Base-by-base conservation (phyloP, 441 rosid species). In the Populus hybrid region DNA sequence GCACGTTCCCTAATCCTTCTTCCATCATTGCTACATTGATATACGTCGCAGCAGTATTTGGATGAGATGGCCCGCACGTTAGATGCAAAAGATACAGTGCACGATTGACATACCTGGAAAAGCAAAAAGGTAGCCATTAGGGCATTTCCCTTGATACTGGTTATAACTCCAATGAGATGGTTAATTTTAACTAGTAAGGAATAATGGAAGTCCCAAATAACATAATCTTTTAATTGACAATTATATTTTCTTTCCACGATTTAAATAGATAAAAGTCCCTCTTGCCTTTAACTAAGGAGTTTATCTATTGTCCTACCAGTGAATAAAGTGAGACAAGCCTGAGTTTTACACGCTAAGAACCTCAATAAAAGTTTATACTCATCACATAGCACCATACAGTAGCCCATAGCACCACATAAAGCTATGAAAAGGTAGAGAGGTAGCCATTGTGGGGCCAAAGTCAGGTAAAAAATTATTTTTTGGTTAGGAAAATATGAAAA, bases 1-100 rank as follows among this genome's bases (percentile, higher is more conserved):
- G 90, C 70, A 86, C 92, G 74, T 90, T 90, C 74, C 93, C 92
- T 82, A 88, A 84, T 73, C 92, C 92, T 81, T 91, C 93, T 84
- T 91, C 93, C 95, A 91, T 91, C 93, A 90, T 91, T 68, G 95
- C 90, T 74, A 91, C 91, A 77, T 91, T 91, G 82, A 90, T 90
- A 80, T 88, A 89, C 28, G 95, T 91, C 35, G 93, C 93, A 24
- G 93, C 93, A 3, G 90, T 89, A 79, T 91, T 90, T 28, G 95
- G 95, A 82, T 91, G 95, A 77, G 92, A 90, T 70, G 88, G 85
- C 32, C 94, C 92, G 20, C 92, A 90, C 28, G 92, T 88, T 79
- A 89, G 85, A 83, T 90, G 92, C 80, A 91, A 83, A 63, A 91
- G 91, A 83, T 82, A 89, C 35, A 91, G 73, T 10, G 93, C 95